Evolutionary conservation across 768 basidiomycete species (phyloP).

Genomic region (Kwoniella shandongensis): DNA sequence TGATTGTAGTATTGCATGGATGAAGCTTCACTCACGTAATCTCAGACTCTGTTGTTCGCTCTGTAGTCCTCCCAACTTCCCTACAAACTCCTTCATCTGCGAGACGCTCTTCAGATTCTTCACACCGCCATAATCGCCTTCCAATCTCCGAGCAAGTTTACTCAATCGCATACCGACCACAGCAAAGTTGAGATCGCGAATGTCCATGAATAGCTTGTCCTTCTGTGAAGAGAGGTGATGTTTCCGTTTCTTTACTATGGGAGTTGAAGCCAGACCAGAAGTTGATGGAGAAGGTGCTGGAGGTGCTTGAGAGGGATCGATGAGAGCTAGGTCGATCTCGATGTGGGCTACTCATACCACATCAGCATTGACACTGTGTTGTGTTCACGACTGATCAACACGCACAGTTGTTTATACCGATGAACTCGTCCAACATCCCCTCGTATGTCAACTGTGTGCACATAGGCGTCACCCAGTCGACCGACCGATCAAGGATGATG

Average conservation of each 20-base stretch:
- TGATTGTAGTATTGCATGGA: too few species aligned
- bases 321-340: constrained; percentile 54
- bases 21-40: constrained; percentile 65
- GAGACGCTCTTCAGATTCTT: constrained; percentile 85
- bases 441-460: constrained; percentile 96
- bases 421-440: constrained; percentile 87
- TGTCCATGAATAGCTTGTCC: constrained; percentile 76
- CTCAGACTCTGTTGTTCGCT: constrained; percentile 84
- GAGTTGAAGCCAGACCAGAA: constrained; percentile 31
- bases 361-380: constrained; percentile 4
- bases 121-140: constrained; percentile 88
- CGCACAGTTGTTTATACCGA: constrained; percentile 86
- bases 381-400: constrained; percentile 10
- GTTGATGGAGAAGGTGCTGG: constrained; percentile 28
- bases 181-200: constrained; percentile 90
- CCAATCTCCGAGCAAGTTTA: constrained; percentile 75
- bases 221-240: constrained; percentile 74
- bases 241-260: constrained; percentile 74
- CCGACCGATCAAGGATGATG: constrained; percentile 82
- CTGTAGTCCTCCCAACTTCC: constrained; percentile 87
- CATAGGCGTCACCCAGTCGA: constrained; percentile 93
- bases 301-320: constrained; percentile 35
- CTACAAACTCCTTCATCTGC: constrained; percentile 91
- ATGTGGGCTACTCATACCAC: constrained; percentile 51
- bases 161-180: constrained; percentile 79